Conservation (phyloP, 352 stramenopile species). For the Phytophthora citrophthora region DNA sequence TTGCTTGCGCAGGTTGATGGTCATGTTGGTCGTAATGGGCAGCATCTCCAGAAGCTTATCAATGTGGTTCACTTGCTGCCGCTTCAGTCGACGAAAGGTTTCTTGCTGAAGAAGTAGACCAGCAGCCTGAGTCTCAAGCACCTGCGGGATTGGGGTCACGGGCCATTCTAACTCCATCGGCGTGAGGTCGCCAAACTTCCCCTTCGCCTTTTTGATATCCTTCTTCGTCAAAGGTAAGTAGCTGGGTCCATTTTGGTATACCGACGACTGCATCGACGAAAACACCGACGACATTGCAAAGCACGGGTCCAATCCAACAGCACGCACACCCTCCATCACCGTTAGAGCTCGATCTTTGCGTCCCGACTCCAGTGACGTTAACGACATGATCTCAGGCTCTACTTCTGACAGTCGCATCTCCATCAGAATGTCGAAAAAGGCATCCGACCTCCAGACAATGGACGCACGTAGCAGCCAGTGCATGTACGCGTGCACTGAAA, state of each 20-base stretch:
- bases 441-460: conserved; percentile 81
- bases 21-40: conserved; percentile 89
- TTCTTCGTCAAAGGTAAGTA: conserved; percentile 54
- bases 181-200: conserved; percentile 70
- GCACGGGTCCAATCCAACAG: conserved; percentile 82
- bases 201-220: conserved; percentile 51
- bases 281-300: conserved; percentile 89
- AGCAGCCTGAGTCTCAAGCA: conserved; percentile 83
- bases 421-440: conserved; percentile 88
- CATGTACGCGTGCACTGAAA: conserved; percentile 85
- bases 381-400: conserved; percentile 82
- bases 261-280: conserved; percentile 76
- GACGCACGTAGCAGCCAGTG: conserved; percentile 83
- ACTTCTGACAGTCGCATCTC: conserved; percentile 85
- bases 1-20: conserved; percentile 86
- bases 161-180: conserved; percentile 71
- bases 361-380: conserved; percentile 85
- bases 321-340: conserved; percentile 88
- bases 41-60: conserved; percentile 84
- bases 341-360: conserved; percentile 85
- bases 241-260: conserved; percentile 73
- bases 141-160: conserved; percentile 77
- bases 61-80: conserved; percentile 82
- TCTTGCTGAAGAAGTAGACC: conserved; percentile 85
- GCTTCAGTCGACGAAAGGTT: conserved; percentile 86